Evolutionary conservation across 805 yeast genomes (phyloP), one percentile per base, ranked within the genome.

Genomic region (Kluyveromyces siamensis): DNA sequence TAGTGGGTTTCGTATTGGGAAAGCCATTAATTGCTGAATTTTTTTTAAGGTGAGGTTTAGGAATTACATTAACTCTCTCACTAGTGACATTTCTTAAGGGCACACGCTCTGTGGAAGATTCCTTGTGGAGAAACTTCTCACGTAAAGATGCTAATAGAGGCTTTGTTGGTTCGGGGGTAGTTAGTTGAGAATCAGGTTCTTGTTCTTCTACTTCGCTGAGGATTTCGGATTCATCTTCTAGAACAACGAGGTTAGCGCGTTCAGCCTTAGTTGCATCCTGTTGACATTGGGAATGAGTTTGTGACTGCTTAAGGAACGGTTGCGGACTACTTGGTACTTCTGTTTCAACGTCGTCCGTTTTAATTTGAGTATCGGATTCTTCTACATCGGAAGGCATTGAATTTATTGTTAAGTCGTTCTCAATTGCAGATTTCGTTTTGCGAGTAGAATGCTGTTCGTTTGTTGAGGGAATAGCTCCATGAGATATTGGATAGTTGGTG

Each of bases 291-390:
- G 42, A 18, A 13, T 40, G 21, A 16, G 19, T 38, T 6, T 38
- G 19, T 11, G 17, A 10, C 30, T 40, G 27, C 10, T 30, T 40
- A 30, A 61, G 57, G 6, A 66, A 62, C 2, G 65, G 55, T 8
- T 56, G 25, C 40, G 53, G 50, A 11, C 67, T 62, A 27, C 59
- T 62, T 2, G 66, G 60, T 16, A 60, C 46, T 44, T 60, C 65
- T 3, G 67, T 61, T 16, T 57, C 59, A 27, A 54, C 44, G 8
- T 52, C 55, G 27, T 54, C 57, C 19, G 46, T 44, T 10, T 50
- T 45, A 27, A 47, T 41, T 10, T 40, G 39, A 8, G 35, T 45
- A 13, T 21, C 44, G 8, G 35, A 36, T 18, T 27, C 16, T 38
- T 45, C 43, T 16, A 30, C 16, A 30, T 30, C 35, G 35, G 35